Evolutionary conservation across 345 rosid genomes (phyloP), one percentile per base, ranked within the genome.

Genomic region (Citrus cavaleriei): DNA sequence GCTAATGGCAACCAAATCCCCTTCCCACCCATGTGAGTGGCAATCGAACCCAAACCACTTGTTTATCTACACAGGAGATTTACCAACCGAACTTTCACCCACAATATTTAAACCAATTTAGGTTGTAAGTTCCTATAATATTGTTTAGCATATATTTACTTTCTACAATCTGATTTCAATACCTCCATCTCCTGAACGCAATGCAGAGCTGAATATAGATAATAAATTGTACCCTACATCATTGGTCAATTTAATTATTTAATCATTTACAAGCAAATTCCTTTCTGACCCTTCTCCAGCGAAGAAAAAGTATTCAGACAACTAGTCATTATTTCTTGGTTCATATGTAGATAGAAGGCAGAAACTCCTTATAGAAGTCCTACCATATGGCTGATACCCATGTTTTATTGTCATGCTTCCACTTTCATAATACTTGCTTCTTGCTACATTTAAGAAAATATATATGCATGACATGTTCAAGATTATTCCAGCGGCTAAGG

Each of bases 161-260:
- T 19, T 30, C 70, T 46, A 32, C 55, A 32, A 49, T 49, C 22
- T 49, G 51, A 70, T 63, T 46, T 64, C 21, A 63, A 16, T 3
- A 54, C 61, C 28, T 2, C 24, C 40, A 64, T 46, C 61, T 21
- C 70, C 70, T 30, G 34, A n/a, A 66, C 54, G 32, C 68, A 65
- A 28, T 18, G 27, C 64, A 57, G 70, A 81, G 24, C 9, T 63
- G 19, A 21, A 34, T 49, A 65, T 7, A 37, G 13, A 55, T 38
- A 71, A 71, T 8, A 77, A 40, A 32, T 81, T 73, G 63, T 34
- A 65, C 32, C 74, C 30, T 58, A 7, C 14, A 76, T 58, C 70
- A 58, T 66, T 63, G 27, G 35, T 59, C 14, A 42, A 58, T 30
- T 49, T 19, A 21, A 51, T 37, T n/a, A 55, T 14, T 24, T 10